phyloP scores from a whole-genome alignment of 2,329 filamentous ascomycete species.

The Waltergamsia citrina region DNA sequence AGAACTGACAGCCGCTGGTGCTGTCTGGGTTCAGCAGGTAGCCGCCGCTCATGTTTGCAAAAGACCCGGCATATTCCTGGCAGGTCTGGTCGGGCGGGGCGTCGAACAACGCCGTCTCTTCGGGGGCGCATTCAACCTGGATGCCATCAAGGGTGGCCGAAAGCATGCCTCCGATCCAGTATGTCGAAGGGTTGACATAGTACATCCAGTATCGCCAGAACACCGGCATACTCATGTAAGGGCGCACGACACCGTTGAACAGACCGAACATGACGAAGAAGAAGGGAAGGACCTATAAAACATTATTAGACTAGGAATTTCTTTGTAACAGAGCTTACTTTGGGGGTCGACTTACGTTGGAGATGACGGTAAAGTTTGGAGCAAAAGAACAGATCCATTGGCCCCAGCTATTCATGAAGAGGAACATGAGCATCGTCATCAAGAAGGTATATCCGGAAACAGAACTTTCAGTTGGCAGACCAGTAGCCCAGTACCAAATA shows the following conservation, averaged over 20 bases:
- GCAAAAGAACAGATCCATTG: slow-evolving; percentile 82
- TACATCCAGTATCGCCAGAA: slow-evolving; percentile 71
- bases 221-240: slow-evolving; percentile 52
- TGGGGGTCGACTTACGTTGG: slow-evolving; percentile 40
- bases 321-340: not conserved
- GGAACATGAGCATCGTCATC: slow-evolving; percentile 69
- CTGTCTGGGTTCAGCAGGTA: slow-evolving; percentile 55
- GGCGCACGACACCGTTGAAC: slow-evolving; percentile 70
- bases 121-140: slow-evolving; percentile 33
- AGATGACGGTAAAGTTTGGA: slow-evolving; percentile 68
- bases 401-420: slow-evolving; percentile 68
- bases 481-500: slow-evolving; percentile 69
- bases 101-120: slow-evolving; percentile 38
- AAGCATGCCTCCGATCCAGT: slow-evolving; percentile 63
- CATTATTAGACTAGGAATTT: not conserved
- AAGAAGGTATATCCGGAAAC: slow-evolving; percentile 68
- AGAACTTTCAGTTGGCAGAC: slow-evolving; percentile 54
- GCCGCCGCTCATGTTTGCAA: slow-evolving; percentile 40
- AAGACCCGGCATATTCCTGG: slow-evolving; percentile 50
- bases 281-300: slow-evolving; percentile 53
- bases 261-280: slow-evolving; percentile 71
- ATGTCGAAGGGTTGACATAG: slow-evolving; percentile 59
- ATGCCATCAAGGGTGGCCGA: slow-evolving; percentile 48
- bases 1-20: slow-evolving; percentile 56
- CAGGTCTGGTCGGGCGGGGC: slow-evolving; percentile 58